Conservation (phyloP, 441 rosid species). For the Aquilaria agallochum region DNA sequence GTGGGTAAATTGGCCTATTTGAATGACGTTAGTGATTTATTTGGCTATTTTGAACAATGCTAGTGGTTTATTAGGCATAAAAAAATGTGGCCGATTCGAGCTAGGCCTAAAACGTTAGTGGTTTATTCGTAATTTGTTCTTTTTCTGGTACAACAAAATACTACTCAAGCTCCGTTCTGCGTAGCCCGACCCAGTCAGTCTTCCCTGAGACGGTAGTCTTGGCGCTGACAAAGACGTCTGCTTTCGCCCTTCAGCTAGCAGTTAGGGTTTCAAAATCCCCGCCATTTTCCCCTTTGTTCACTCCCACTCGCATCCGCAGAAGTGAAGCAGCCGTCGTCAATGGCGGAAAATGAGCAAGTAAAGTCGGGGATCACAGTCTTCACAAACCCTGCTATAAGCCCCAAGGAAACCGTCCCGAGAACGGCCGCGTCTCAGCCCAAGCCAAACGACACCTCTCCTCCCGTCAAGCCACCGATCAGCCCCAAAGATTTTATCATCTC, state of each 20-base stretch:
- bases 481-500: constrained; percentile 49
- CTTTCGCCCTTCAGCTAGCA: not conserved
- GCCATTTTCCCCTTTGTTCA: constrained; percentile 26
- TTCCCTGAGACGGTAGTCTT: not conserved
- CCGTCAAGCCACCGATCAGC: constrained; percentile 36
- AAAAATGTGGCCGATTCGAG: no score
- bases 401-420: constrained; percentile 24
- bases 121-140: no score
- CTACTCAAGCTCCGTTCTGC: no score
- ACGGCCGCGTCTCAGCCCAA: constrained; percentile 26
- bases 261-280: constrained; percentile 50
- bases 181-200: no score
- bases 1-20: no score
- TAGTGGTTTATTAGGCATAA: no score
- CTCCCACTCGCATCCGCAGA: not conserved
- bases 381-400: constrained; percentile 26
- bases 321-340: constrained; percentile 14
- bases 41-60: no score
- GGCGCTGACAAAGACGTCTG: no score
- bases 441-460: constrained; percentile 26
- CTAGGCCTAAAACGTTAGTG: no score
- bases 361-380: constrained; percentile 19
- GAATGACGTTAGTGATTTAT: no score
- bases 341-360: constrained; percentile 41
- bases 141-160: no score